Percentiles rank a stretch among this genome's conserved stretches.
Evolutionary conservation across 306 rosid genomes (phyloP).

Genomic region (Sesbania bispinosa): DNA sequence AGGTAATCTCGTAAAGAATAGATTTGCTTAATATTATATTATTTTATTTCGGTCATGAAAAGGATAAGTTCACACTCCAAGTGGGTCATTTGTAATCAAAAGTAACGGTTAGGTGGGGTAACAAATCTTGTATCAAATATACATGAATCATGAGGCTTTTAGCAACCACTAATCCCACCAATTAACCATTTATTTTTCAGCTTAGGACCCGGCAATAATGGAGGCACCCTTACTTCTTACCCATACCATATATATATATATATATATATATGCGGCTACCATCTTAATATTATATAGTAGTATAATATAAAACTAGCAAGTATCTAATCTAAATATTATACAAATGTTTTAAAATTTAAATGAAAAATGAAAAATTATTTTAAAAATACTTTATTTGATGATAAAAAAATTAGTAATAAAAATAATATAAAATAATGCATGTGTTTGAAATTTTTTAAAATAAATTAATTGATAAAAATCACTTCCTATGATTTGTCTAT

Average conservation of each 20-base stretch:
- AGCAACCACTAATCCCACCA: conserved; percentile 18
- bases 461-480: too few relatives aligned
- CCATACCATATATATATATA: neutral
- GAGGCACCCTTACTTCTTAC: neutral
- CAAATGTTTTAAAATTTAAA: too few relatives aligned
- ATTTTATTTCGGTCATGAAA: conserved; percentile 16
- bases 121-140: conserved; percentile 41
- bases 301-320: too few relatives aligned
- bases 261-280: neutral
- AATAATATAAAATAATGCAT: too few relatives aligned
- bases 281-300: too few relatives aligned
- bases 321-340: too few relatives aligned
- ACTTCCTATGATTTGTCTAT: too few relatives aligned
- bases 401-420: too few relatives aligned
- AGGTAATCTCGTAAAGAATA: too few relatives aligned
- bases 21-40: conserved; percentile 12
- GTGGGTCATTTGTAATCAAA: conserved; percentile 38
- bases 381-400: too few relatives aligned
- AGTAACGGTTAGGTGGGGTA: conserved; percentile 47
- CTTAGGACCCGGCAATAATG: conserved; percentile 37
- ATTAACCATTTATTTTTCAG: conserved; percentile 31
- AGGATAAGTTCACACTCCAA: conserved; percentile 34
- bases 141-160: conserved; percentile 31
- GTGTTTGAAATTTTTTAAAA: too few relatives aligned
- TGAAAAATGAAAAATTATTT: too few relatives aligned